These are phyloP conservation scores for Fragilaria radians DNA, from an alignment of 108 stramenopile genomes.

Conservation along the genomic window DNA sequence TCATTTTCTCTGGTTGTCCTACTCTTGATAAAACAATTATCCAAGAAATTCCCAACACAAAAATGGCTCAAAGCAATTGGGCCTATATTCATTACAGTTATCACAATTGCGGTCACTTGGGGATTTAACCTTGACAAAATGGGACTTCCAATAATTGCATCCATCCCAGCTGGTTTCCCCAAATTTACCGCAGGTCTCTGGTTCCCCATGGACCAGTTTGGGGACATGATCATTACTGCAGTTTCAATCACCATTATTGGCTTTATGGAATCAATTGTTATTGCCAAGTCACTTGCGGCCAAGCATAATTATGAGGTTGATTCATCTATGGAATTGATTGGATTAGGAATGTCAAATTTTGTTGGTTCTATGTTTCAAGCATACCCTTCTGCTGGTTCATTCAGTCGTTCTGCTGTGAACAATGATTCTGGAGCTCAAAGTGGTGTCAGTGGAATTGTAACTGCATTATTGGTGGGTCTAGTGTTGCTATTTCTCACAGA, in stretches of 20 bases:
- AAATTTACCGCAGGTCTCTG: conserved; percentile 18
- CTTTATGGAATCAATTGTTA: conserved; percentile 77
- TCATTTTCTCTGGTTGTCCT: conserved; percentile 23
- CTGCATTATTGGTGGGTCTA: conserved; percentile 51
- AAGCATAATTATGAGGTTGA: conserved; percentile 72
- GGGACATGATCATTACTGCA: conserved; percentile 25
- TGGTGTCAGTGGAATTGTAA: conserved; percentile 53
- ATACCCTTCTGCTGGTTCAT: conserved; percentile 67
- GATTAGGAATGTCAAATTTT: conserved; percentile 69
- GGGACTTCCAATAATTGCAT: conserved; percentile 55
- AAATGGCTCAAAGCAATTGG: too few relatives aligned
- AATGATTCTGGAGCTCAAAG: conserved; percentile 57
- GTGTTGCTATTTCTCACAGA: conserved; percentile 67
- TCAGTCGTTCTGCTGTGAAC: conserved; percentile 73
- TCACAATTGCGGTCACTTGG: conserved; percentile 28
- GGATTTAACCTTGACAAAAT: conserved; percentile 28
- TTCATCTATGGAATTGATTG: conserved; percentile 65
- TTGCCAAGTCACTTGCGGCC: conserved; percentile 61
- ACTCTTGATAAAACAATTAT: conserved; percentile 26
- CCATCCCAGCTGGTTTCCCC: conserved; percentile 62
- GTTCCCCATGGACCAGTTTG: conserved; percentile 26
- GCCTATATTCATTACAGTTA: conserved; percentile 42
- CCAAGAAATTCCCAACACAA: conserved; percentile 20
- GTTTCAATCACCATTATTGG: conserved; percentile 51
- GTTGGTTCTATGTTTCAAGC: conserved; percentile 49